Evolutionary conservation across 2,329 filamentous ascomycete genomes (phyloP).

Genomic region (Hypoxylon sp.): DNA sequence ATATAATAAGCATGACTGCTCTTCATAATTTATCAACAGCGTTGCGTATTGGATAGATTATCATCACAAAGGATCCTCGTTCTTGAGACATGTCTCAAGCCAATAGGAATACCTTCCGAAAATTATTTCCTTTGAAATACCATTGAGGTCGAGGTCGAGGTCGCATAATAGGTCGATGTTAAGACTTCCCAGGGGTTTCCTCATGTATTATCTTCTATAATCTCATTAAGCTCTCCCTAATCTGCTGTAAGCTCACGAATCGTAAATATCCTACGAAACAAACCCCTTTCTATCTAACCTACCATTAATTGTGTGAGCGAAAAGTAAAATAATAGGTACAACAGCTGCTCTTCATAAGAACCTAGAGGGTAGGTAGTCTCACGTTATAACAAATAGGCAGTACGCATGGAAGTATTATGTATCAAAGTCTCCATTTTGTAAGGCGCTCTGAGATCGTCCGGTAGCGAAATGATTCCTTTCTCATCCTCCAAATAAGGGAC

Average conservation of each 20-base stretch:
- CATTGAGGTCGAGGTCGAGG: neutral
- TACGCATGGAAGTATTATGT: too few species aligned
- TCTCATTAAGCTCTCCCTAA: too few species aligned
- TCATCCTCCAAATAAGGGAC: neutral
- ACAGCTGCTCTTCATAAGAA: too few species aligned
- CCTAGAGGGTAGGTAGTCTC: too few species aligned
- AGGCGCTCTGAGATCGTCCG: neutral
- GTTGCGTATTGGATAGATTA: neutral
- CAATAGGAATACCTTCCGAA: conserved; percentile 26
- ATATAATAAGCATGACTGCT: neutral
- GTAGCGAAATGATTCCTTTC: neutral
- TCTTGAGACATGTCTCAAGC: neutral
- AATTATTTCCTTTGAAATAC: neutral
- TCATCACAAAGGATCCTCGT: conserved; percentile 1
- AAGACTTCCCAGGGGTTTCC: too few species aligned
- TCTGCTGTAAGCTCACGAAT: too few species aligned
- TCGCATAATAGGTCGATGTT: neutral
- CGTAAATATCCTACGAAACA: too few species aligned
- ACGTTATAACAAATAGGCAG: too few species aligned
- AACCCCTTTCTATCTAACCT: too few species aligned
- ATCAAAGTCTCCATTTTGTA: neutral
- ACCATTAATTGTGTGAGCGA: too few species aligned
- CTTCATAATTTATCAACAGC: neutral
- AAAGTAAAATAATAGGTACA: too few species aligned
- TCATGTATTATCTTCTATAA: too few species aligned